Evolutionary conservation across 306 rosid genomes (phyloP).

Genomic region (Citrullus mucosospermus): DNA sequence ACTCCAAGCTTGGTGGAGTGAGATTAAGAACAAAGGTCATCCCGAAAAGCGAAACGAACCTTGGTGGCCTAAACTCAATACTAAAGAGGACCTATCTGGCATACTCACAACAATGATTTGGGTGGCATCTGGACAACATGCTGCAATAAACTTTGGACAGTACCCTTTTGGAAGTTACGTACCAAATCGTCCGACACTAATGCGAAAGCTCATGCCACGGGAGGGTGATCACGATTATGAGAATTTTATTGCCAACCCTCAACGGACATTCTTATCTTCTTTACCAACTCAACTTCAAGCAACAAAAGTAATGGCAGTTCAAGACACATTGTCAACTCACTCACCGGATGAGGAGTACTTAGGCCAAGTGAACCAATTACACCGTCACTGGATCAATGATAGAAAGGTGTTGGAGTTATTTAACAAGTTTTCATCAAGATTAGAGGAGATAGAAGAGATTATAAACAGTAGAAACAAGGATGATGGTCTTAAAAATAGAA

Average conservation of each 20-base stretch:
- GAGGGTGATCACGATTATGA: constrained; percentile 48
- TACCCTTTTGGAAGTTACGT: constrained; percentile 94
- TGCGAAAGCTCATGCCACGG: constrained; percentile 76
- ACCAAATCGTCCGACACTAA: constrained; percentile 83
- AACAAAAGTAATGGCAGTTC: constrained; percentile 97
- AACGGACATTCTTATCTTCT: constrained; percentile 55
- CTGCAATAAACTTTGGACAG: constrained; percentile 93
- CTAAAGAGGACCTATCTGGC: constrained; percentile 49
- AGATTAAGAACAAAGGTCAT: constrained; percentile 78
- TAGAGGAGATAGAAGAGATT: constrained; percentile 54
- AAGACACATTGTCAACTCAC: constrained; percentile 44
- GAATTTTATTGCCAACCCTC: constrained; percentile 59
- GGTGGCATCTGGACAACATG: constrained; percentile 93
- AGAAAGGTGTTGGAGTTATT: constrained; percentile 30
- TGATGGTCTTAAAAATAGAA: constrained; percentile 45
- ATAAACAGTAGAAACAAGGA: constrained; percentile 59
- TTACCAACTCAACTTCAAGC: constrained; percentile 96
- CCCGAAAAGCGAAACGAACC: constrained; percentile 61
- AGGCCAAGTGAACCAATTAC: constrained; percentile 56
- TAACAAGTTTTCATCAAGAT: constrained; percentile 37
- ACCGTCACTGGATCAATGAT: constrained; percentile 60
- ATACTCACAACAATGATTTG: constrained; percentile 74
- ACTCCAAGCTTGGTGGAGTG: constrained; percentile 90
- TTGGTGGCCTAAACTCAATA: constrained; percentile 87
- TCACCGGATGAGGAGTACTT: constrained; percentile 95